These are phyloP conservation scores for Euphorbia peplus DNA, from an alignment of 345 rosid species.

Conservation along the genomic window DNA sequence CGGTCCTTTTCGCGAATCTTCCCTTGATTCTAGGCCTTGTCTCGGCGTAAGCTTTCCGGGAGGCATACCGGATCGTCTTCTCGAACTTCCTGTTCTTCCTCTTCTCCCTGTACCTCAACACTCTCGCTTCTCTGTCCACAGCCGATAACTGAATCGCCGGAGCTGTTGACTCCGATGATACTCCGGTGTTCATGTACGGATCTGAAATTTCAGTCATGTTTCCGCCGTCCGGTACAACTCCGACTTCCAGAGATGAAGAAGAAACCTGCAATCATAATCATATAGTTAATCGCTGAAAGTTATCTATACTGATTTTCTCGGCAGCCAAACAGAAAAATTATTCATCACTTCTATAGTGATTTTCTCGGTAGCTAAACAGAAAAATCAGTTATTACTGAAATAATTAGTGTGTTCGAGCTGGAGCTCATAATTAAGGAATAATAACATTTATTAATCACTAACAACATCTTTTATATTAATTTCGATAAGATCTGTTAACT, in stretches of 20 bases:
- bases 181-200: conserved; percentile 40
- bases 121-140: conserved; percentile 87
- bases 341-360: no score
- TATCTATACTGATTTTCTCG: not conserved
- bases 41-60: conserved; percentile 91
- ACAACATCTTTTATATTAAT: no score
- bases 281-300: not conserved
- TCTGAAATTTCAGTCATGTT: conserved; percentile 58
- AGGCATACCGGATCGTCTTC: conserved; percentile 94
- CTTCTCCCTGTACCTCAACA: conserved; percentile 96
- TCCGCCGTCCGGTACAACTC: conserved; percentile 90
- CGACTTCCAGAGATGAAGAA: conserved; percentile 81
- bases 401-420: no score
- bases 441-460: no score
- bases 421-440: no score
- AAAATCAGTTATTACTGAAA: no score
- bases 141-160: conserved; percentile 62
- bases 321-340: no score
- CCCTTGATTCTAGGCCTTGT: conserved; percentile 92
- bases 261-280: conserved; percentile 49
- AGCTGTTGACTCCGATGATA: conserved; percentile 33
- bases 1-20: conserved; percentile 78
- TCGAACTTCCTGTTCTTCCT: conserved; percentile 91
- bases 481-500: no score
- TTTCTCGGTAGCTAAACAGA: not conserved